phyloP scores from a whole-genome alignment of 331 rosid species.

The Spiraea crenata region DNA sequence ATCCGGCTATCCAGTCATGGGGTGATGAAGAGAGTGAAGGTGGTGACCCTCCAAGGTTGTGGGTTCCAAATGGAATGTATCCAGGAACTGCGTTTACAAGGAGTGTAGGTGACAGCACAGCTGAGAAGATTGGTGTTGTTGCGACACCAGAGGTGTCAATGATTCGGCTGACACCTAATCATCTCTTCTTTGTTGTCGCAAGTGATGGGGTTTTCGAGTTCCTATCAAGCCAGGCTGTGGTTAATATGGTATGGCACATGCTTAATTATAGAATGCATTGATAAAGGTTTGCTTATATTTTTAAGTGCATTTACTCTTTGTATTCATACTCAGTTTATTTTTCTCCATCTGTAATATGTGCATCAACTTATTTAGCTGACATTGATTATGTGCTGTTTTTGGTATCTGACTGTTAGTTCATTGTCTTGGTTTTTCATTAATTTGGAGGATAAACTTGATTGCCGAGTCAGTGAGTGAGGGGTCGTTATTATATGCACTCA shows the following conservation, averaged over 20 bases:
- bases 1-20: slow-evolving; percentile 79
- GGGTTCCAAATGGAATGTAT: slow-evolving; percentile 72
- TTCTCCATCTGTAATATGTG: not conserved
- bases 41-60: slow-evolving; percentile 88
- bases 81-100: slow-evolving; percentile 98
- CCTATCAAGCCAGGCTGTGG: slow-evolving; percentile 84
- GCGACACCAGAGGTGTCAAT: slow-evolving; percentile 77
- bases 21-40: slow-evolving; percentile 89
- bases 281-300: not conserved
- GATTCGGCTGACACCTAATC: slow-evolving; percentile 68
- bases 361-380: not conserved
- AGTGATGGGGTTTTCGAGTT: slow-evolving; percentile 98
- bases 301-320: not conserved
- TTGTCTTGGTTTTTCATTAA: not conserved
- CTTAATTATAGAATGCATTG: not conserved
- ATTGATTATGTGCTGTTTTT: slow-evolving; percentile 8
- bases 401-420: slow-evolving; percentile 2
- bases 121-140: slow-evolving; percentile 83
- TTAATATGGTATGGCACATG: slow-evolving; percentile 67
- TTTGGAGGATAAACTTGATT: not conserved
- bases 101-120: slow-evolving; percentile 90
- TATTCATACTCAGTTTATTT: slow-evolving; percentile 7
- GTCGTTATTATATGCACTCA: not conserved
- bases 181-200: slow-evolving; percentile 87
- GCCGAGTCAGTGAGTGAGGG: too few species aligned